Evolutionary conservation across 2,329 filamentous ascomycete species (phyloP).

Genomic region (Fusarium coffeatum): DNA sequence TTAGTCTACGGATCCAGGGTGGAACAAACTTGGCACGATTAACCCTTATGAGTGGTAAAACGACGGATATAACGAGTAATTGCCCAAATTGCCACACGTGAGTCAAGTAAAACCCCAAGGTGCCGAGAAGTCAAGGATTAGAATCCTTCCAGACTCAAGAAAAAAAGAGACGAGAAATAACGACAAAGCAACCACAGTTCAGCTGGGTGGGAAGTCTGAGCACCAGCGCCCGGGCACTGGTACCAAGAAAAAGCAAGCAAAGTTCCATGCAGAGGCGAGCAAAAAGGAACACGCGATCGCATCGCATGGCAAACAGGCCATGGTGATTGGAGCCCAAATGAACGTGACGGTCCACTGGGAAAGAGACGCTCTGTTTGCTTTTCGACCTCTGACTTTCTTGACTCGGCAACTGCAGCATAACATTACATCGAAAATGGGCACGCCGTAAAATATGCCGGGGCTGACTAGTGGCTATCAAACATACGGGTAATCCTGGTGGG

Average conservation of each 20-base stretch:
- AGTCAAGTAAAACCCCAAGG: not conserved
- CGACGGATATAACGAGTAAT: not conserved
- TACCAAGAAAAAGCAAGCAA: not conserved
- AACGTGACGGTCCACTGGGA: slow-evolving; percentile 10
- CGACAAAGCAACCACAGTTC: not conserved
- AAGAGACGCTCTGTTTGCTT: not conserved
- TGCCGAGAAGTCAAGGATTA: not conserved
- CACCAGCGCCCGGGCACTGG: not conserved
- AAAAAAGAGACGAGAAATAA: not conserved
- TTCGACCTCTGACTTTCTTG: not conserved
- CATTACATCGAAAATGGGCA: not conserved
- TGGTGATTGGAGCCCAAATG: not conserved
- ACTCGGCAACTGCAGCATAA: not conserved
- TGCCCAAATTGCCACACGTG: slow-evolving; percentile 3
- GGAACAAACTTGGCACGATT: slow-evolving; percentile 10
- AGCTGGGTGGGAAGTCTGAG: not conserved
- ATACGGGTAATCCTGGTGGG: not conserved
- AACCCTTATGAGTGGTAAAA: not conserved
- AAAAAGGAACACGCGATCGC: not conserved
- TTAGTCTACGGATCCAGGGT: slow-evolving; percentile 1
- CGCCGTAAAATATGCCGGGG: not conserved
- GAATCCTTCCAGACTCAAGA: not conserved
- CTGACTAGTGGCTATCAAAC: not conserved
- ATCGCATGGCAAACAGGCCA: not conserved
- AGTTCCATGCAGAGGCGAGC: not conserved